Percentiles rank a stretch among this genome's conserved stretches.
phyloP scores from a whole-genome alignment of 1,284 basidiomycete genomes.

The Cryptococcus sp. region DNA sequence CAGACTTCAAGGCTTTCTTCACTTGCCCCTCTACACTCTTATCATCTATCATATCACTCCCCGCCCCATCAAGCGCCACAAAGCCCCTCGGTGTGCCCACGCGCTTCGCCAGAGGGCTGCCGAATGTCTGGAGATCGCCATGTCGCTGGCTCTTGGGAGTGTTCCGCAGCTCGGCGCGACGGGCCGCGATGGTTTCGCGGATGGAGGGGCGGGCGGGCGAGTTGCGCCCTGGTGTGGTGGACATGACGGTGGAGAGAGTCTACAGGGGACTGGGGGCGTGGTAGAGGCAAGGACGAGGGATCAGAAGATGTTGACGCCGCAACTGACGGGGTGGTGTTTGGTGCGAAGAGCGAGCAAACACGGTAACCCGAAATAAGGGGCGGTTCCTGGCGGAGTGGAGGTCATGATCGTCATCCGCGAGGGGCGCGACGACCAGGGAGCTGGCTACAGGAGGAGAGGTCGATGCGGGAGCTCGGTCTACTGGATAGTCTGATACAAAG shows the following conservation, averaged over 20 bases:
- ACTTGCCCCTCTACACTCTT: slow-evolving; percentile 32
- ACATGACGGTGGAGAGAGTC: not conserved
- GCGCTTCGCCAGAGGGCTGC: not conserved
- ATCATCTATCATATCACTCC: slow-evolving; percentile 21
- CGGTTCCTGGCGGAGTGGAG: not conserved
- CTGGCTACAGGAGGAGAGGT: not conserved
- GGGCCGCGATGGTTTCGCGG: slow-evolving; percentile 41
- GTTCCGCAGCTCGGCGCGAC: slow-evolving; percentile 30
- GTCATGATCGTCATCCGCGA: not conserved
- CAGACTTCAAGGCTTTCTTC: slow-evolving; percentile 31
- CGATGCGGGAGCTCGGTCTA: not conserved
- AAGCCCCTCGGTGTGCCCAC: slow-evolving; percentile 4
- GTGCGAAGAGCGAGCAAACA: not conserved
- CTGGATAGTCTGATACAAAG: too few species aligned
- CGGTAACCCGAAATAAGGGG: not conserved
- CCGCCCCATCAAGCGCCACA: slow-evolving; percentile 1
- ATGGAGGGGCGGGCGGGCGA: slow-evolving; percentile 20
- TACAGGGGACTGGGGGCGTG: not conserved
- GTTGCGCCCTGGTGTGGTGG: slow-evolving; percentile 1
- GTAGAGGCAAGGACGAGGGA: not conserved
- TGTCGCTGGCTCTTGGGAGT: slow-evolving; percentile 13
- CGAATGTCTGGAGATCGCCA: not conserved
- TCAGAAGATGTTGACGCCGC: not conserved
- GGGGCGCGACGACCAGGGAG: too few species aligned
- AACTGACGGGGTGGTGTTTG: not conserved